A percentile compares a stretch with the other conserved stretches of the same genome.
phyloP scores from a whole-genome alignment of 176 grass and related monocot species.

The Poa annua region DNA sequence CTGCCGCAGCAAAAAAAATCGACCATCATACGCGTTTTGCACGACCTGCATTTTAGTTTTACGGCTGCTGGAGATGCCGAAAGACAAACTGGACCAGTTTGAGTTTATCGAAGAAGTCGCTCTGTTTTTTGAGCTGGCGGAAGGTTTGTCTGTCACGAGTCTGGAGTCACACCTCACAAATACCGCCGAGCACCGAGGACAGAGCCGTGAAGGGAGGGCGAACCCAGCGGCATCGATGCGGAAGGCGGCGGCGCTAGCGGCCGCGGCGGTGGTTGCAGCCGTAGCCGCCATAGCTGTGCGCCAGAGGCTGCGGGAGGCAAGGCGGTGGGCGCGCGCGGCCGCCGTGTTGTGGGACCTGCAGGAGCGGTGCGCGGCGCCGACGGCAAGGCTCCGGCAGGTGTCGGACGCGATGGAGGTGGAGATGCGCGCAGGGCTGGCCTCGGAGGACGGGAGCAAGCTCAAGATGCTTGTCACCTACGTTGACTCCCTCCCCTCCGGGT shows the following conservation, averaged over 20 bases:
- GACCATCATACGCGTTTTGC: too few relatives aligned
- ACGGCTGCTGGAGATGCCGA: too few relatives aligned
- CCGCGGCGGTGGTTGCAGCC: constrained; percentile 35
- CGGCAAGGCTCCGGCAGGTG: constrained; percentile 62
- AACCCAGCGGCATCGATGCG: constrained; percentile 38
- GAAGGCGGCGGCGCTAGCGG: constrained; percentile 44
- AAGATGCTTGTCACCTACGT: constrained; percentile 95
- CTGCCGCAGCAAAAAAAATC: too few relatives aligned
- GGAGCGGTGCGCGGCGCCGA: constrained; percentile 54
- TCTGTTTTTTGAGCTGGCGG: background rate
- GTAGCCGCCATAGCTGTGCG: constrained; percentile 32
- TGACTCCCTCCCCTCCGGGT: constrained; percentile 77
- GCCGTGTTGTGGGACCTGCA: constrained; percentile 56
- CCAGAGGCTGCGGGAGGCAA: constrained; percentile 43
- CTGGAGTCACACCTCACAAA: background rate
- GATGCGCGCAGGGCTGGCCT: constrained; percentile 72
- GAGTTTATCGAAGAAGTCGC: too few relatives aligned
- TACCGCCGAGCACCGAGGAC: background rate
- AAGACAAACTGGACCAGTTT: too few relatives aligned
- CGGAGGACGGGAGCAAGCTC: constrained; percentile 61
- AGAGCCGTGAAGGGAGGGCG: constrained; percentile 11
- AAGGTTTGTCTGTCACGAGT: background rate
- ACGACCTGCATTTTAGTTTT: too few relatives aligned
- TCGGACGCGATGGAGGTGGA: constrained; percentile 80
- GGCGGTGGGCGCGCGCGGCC: constrained; percentile 44